Base-by-base conservation (phyloP, 345 rosid species). In the Corchorus olitorius region DNA sequence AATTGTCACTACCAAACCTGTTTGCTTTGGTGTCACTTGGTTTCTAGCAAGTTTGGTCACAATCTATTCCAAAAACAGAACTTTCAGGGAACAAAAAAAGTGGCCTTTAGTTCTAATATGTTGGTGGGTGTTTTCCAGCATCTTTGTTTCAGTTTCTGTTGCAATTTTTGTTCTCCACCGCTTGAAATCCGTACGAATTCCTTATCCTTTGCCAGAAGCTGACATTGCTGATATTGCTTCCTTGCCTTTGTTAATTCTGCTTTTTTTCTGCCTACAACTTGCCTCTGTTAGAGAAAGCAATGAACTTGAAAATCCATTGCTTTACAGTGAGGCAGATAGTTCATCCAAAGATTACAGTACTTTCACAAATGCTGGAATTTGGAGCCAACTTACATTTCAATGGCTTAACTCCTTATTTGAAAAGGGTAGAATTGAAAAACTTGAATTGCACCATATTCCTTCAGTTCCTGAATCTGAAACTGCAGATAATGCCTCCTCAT, bases 351-450 rank as follows among this genome's bases (percentile, higher is more conserved):
- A 75, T 33, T 33, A 13, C 7, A 33, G 6, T 50, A 22, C 66
- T 53, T 91, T 81, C 13, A 48, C 60, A 14, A 73, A 61, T 65
- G 84, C 93, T 41, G 86, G 90, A 49, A 66, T 89, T 34, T 86
- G 83, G 90, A 81, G 90, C 73, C 80, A 67, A 46, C 73, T 89
- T 54, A 83, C 83, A 1, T 90, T 90, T 74, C 67, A 12, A 22
- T 90, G 94, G 94, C 85, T 90, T 14, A 89, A 90, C 78, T 92
- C 88, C 2, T 82, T 88, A 50, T 84, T 91, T 45, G 34, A 43
- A 10, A 77, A 12, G 64, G 93, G 93, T 34, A 66, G 88, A 34
- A 58, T 11, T 13, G 80, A 80, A 76, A 91, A 81, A 48, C 86
- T 91, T 9, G 87, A 88, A 63, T 68, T 86, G 43, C 78, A 49